These are phyloP conservation scores for Teunomyces lycoperdinae DNA, from an alignment of 805 yeast species.

Conservation along the genomic window DNA sequence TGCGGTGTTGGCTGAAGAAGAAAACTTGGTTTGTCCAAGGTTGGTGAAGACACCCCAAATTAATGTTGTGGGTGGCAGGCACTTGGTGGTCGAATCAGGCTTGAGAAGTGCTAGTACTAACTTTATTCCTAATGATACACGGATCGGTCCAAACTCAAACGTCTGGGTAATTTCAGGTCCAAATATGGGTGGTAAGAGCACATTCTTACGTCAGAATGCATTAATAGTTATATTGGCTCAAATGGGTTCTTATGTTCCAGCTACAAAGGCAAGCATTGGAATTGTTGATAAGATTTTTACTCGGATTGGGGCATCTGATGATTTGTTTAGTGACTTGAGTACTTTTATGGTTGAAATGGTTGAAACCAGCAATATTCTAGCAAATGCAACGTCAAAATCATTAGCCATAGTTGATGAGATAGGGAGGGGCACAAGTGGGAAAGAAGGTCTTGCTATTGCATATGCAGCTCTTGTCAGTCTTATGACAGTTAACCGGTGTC, in stretches of 20 bases:
- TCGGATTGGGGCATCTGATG: slow-evolving; percentile 40
- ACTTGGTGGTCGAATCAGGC: slow-evolving; percentile 81
- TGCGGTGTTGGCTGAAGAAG: slow-evolving; percentile 67
- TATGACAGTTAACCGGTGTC: slow-evolving; percentile 52
- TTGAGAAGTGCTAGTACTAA: slow-evolving; percentile 45
- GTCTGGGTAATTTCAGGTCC: slow-evolving; percentile 28
- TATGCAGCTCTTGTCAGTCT: slow-evolving; percentile 67
- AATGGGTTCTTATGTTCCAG: slow-evolving; percentile 56
- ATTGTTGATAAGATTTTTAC: slow-evolving; percentile 48
- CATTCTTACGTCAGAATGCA: slow-evolving; percentile 47
- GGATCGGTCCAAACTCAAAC: slow-evolving; percentile 18
- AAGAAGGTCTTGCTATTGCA: slow-evolving; percentile 84
- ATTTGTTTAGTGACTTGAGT: slow-evolving; percentile 33
- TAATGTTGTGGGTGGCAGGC: slow-evolving; percentile 67
- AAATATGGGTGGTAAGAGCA: slow-evolving; percentile 58
- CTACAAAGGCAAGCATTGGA: slow-evolving; percentile 43
- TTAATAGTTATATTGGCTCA: slow-evolving; percentile 49
- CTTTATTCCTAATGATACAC: slow-evolving; percentile 46
- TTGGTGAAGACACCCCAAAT: slow-evolving; percentile 49
- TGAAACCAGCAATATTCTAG: slow-evolving; percentile 36
- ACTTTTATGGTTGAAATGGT: slow-evolving; percentile 53
- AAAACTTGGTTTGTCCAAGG: slow-evolving; percentile 61
- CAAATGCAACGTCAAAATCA: slow-evolving; percentile 35
- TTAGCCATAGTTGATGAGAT: slow-evolving; percentile 51
- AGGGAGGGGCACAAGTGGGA: slow-evolving; percentile 61